These are phyloP conservation scores for Furcasterigmium sp. DNA, from an alignment of 2,329 filamentous ascomycete genomes.

Conservation along the genomic window DNA sequence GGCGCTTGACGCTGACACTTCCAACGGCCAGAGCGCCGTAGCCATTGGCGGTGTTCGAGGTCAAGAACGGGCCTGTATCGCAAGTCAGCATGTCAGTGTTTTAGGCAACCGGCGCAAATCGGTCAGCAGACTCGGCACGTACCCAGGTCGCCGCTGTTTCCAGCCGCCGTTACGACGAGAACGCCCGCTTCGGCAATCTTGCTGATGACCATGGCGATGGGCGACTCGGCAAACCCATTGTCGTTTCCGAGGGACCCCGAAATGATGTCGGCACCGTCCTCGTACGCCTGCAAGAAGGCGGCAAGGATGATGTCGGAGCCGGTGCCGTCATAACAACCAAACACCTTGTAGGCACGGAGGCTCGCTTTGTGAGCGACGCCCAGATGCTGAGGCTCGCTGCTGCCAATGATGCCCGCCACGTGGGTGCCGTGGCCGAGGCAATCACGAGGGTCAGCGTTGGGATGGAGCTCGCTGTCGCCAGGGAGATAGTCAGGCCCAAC, in stretches of 20 bases:
- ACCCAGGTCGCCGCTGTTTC: conserved; percentile 20
- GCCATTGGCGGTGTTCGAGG: conserved; percentile 4
- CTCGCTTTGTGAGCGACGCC: conserved; percentile 33
- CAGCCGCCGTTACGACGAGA: conserved; percentile 49
- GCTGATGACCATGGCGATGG: conserved; percentile 41
- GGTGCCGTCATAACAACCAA: conserved; percentile 25
- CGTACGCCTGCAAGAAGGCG: conserved; percentile 35
- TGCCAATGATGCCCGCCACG: conserved; percentile 7
- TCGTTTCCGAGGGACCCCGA: conserved; percentile 7
- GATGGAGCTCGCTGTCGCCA: conserved; percentile 14
- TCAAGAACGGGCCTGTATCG: conserved; percentile 4
- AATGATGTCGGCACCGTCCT: conserved; percentile 31
- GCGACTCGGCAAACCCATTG: neutral
- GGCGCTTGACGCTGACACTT: conserved; percentile 2
- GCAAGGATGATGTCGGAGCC: conserved; percentile 33
- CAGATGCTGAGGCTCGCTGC: conserved; percentile 19
- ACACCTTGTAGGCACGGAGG: conserved; percentile 32
- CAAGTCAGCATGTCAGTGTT: neutral
- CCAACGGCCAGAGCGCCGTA: conserved; percentile 4
- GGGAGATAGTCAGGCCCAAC: conserved; percentile 14
- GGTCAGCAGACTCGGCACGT: no score
- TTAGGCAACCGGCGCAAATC: neutral
- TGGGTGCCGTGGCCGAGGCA: conserved; percentile 16
- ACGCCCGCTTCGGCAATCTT: conserved; percentile 74
- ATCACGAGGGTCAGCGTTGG: conserved; percentile 14